These are phyloP conservation scores for Pseudoscleropodium purum DNA, from an alignment of 225 moss, liverwort and hornwort genomes.

Conservation along the genomic window DNA sequence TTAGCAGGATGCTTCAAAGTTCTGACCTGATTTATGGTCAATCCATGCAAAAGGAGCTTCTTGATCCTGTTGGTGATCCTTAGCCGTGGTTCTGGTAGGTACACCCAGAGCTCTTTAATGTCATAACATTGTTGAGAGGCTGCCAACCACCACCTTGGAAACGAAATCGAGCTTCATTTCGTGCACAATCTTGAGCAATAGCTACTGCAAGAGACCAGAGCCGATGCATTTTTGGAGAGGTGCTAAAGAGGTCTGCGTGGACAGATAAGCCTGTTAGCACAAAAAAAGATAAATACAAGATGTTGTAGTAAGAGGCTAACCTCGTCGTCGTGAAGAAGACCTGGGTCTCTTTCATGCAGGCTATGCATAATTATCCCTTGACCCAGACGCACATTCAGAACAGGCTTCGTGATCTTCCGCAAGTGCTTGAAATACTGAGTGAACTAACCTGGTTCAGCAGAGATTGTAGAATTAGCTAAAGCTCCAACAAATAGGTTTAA, in stretches of 20 bases:
- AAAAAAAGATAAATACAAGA: background rate
- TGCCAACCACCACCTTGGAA: background rate
- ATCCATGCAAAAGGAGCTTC: background rate
- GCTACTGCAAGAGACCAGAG: background rate
- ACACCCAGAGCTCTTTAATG: background rate
- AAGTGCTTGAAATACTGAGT: conserved; percentile 40
- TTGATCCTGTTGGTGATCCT: background rate
- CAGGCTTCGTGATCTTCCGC: conserved; percentile 17
- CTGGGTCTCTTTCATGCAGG: background rate
- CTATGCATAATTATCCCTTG: background rate
- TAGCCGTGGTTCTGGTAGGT: background rate
- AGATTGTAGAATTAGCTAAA: background rate
- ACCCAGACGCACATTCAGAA: background rate
- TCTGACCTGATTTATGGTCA: background rate
- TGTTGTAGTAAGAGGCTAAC: background rate
- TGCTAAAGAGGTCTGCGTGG: background rate
- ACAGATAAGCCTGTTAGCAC: background rate
- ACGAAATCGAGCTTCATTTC: background rate
- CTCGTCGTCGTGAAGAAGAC: background rate
- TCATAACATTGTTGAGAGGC: background rate
- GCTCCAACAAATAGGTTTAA: background rate
- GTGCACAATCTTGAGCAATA: background rate
- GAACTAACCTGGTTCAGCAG: conserved; percentile 18
- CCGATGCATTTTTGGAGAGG: background rate
- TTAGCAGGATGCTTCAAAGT: background rate